Evolutionary conservation across 2,329 filamentous ascomycete genomes (phyloP).

Genomic region (Bipolaris cookei): DNA sequence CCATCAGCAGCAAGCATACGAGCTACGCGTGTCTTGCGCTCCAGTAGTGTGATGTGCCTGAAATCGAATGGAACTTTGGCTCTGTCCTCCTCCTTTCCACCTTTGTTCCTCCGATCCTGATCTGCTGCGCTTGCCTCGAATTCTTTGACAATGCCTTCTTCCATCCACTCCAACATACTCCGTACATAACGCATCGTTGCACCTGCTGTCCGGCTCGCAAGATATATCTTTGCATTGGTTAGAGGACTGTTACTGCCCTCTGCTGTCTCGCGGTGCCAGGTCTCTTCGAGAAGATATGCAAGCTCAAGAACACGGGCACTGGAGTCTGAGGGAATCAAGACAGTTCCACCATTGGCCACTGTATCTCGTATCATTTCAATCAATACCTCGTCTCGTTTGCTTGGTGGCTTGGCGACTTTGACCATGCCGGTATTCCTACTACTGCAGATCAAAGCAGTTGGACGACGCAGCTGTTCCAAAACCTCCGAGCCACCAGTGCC

Average conservation of each 20-base stretch:
- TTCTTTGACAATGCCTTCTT: constrained; percentile 90
- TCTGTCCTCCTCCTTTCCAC: constrained; percentile 55
- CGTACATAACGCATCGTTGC: constrained; percentile 89
- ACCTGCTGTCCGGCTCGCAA: constrained; percentile 84
- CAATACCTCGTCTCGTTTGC: constrained; percentile 83
- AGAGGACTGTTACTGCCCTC: constrained; percentile 53
- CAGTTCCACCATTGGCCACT: constrained; percentile 82
- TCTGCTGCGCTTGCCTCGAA: constrained; percentile 68
- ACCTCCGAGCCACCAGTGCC: constrained; percentile 84
- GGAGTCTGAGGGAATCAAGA: constrained; percentile 92
- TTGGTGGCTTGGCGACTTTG: constrained; percentile 73
- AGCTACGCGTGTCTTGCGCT: constrained; percentile 80
- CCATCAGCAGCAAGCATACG: constrained; percentile 64
- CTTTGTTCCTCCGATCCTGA: constrained; percentile 41
- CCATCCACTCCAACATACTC: constrained; percentile 99
- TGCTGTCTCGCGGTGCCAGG: constrained; percentile 65
- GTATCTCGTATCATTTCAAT: constrained; percentile 81
- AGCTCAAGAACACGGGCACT: constrained; percentile 93
- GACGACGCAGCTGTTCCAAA: constrained; percentile 89
- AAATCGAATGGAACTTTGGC: constrained; percentile 84
- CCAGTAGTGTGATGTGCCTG: constrained; percentile 80
- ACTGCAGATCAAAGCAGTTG: constrained; percentile 92
- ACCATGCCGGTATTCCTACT: constrained; percentile 77
- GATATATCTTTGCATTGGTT: constrained; percentile 67
- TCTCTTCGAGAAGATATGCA: constrained; percentile 89